Conservation (phyloP, 1,139 yeast species). For the Nakaseomyces bracarensis region DNA sequence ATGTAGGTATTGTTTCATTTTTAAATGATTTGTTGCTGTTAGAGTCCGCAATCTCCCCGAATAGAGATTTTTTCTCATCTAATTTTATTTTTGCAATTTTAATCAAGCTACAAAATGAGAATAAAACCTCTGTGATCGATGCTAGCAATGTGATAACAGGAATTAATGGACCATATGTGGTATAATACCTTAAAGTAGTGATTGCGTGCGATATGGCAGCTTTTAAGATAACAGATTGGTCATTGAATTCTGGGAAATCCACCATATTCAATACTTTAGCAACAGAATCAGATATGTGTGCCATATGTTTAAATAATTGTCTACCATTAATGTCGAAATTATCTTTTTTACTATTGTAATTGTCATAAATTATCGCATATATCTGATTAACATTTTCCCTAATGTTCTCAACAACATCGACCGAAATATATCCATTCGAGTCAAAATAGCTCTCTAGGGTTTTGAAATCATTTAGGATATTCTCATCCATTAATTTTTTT, state of each 20-base stretch:
- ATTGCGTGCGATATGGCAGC: conserved; percentile 70
- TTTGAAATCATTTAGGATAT: neutral
- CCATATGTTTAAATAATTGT: conserved; percentile 46
- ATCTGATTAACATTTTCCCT: conserved; percentile 4
- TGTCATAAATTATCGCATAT: conserved; percentile 3
- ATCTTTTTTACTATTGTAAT: conserved; percentile 28
- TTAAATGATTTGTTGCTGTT: neutral
- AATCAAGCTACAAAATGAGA: conserved; percentile 64
- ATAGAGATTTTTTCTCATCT: conserved; percentile 4
- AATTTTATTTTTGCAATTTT: conserved; percentile 44
- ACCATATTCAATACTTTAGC: conserved; percentile 35
- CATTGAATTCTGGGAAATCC: conserved; percentile 20
- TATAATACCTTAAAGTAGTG: conserved; percentile 71
- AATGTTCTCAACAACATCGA: conserved; percentile 1
- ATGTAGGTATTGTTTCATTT: conserved; percentile 11
- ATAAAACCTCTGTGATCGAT: conserved; percentile 67
- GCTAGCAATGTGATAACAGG: conserved; percentile 72
- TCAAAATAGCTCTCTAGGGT: neutral
- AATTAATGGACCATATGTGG: conserved; percentile 42
- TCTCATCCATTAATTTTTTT: conserved; percentile 3
- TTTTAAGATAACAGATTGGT: conserved; percentile 38
- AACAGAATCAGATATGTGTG: conserved; percentile 45
- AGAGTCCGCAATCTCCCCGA: neutral
- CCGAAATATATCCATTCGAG: conserved; percentile 5
- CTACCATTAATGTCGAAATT: conserved; percentile 32